Evolutionary conservation across 441 rosid genomes (phyloP).

Genomic region (Manihot esculenta): DNA sequence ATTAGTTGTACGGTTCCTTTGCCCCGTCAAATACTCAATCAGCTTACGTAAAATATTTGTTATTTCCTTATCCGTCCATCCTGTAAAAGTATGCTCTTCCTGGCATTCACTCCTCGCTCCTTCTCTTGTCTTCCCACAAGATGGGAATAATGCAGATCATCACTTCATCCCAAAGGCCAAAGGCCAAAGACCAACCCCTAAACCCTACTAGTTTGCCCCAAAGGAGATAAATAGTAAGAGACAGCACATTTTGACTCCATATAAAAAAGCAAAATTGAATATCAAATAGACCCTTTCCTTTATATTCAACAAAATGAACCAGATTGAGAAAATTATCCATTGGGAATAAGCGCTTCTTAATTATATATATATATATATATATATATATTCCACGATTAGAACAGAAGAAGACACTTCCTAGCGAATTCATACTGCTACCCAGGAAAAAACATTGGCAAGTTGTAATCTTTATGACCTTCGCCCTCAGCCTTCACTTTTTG

Average conservation of each 20-base stretch:
- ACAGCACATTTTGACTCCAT: too few relatives aligned
- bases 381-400: conserved; percentile 7
- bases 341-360: neutral
- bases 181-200: too few relatives aligned
- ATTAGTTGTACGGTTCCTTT: neutral
- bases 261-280: neutral
- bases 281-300: too few relatives aligned
- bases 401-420: neutral
- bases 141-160: too few relatives aligned
- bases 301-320: neutral
- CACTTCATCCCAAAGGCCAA: too few relatives aligned
- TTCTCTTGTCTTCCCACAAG: too few relatives aligned
- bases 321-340: neutral
- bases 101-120: too few relatives aligned
- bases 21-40: neutral
- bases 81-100: too few relatives aligned
- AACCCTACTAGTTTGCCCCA: too few relatives aligned
- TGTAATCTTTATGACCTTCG: neutral
- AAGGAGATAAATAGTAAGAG: too few relatives aligned
- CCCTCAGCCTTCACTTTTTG: conserved; percentile 47
- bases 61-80: too few relatives aligned
- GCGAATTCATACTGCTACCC: neutral
- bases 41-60: neutral
- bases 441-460: neutral
- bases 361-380: conserved; percentile 2